Conservation (phyloP, 192 early-diverging fungal species). For the Backusella macrospora region DNA sequence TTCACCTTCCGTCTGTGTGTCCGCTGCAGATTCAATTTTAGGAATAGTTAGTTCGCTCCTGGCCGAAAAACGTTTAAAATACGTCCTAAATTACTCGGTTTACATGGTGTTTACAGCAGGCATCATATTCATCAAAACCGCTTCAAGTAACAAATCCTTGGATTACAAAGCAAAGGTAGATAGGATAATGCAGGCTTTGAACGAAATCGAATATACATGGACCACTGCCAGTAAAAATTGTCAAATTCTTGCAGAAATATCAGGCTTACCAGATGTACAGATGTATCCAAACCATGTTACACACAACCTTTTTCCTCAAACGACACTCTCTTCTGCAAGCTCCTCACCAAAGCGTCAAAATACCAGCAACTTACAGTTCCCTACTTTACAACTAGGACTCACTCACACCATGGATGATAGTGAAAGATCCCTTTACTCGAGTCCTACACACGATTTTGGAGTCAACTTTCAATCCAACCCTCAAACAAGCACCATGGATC, state of each 20-base stretch:
- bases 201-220: constrained; percentile 34
- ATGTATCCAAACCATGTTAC: background rate
- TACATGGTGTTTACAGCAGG: constrained; percentile 38
- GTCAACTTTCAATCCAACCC: background rate
- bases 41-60: constrained; percentile 24
- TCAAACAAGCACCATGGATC: constrained; percentile 22
- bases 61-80: constrained; percentile 11
- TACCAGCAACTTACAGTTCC: background rate
- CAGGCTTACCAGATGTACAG: constrained; percentile 17
- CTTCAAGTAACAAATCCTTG: constrained; percentile 10
- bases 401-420: background rate
- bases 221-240: constrained; percentile 23
- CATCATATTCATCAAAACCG: constrained; percentile 36
- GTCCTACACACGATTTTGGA: background rate
- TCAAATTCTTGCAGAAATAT: constrained; percentile 34
- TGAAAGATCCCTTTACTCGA: background rate
- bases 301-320: background rate
- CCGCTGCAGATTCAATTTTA: constrained; percentile 32
- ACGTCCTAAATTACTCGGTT: constrained; percentile 26
- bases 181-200: constrained; percentile 24
- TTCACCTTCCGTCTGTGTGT: constrained; percentile 29
- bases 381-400: background rate
- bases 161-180: constrained; percentile 27
- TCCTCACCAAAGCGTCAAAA: background rate
- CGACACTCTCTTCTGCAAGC: background rate